Conservation (phyloP, 2,329 filamentous ascomycete genomes). For the Anisogramma anomala region DNA sequence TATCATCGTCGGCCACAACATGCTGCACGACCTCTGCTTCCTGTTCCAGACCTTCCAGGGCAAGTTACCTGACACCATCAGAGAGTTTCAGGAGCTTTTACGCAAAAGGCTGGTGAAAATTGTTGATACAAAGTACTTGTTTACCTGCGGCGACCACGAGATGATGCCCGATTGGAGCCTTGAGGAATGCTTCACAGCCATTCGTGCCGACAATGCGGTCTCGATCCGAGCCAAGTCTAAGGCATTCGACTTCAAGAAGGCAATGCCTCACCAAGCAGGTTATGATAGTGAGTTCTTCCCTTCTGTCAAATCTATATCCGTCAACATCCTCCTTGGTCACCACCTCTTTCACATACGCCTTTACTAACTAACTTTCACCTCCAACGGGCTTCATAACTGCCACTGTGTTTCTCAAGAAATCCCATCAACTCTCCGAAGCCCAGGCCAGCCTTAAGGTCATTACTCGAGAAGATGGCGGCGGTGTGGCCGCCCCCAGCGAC, state of each 20-base stretch:
- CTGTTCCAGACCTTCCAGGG: slow-evolving; percentile 53
- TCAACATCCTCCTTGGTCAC: not conserved
- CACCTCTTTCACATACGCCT: not conserved
- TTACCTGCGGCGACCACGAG: slow-evolving; percentile 64
- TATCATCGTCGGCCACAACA: slow-evolving; percentile 51
- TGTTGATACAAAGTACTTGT: slow-evolving; percentile 60
- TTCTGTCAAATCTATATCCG: not conserved
- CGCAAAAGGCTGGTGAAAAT: slow-evolving; percentile 34
- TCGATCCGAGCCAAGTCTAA: slow-evolving; percentile 2
- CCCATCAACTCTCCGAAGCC: slow-evolving; percentile 10
- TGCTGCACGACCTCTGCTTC: slow-evolving; percentile 53
- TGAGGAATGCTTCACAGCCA: slow-evolving; percentile 8
- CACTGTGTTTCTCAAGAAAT: slow-evolving; percentile 26
- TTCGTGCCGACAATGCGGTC: not conserved
- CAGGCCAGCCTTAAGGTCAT: not conserved
- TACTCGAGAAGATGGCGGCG: not conserved
- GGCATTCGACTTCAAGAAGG: slow-evolving; percentile 11
- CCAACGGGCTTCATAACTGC: slow-evolving; percentile 31
- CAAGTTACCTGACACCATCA: slow-evolving; percentile 38
- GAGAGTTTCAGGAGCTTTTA: slow-evolving; percentile 39
- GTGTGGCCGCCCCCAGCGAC: too few species aligned
- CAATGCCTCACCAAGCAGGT: slow-evolving; percentile 42
- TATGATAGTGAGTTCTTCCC: slow-evolving; percentile 39
- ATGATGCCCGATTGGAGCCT: slow-evolving; percentile 40
- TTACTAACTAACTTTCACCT: not conserved